Evolutionary conservation across 805 yeast genomes (phyloP), one percentile per base, ranked within the genome.

Genomic region (Pichia gijzeniarum): DNA sequence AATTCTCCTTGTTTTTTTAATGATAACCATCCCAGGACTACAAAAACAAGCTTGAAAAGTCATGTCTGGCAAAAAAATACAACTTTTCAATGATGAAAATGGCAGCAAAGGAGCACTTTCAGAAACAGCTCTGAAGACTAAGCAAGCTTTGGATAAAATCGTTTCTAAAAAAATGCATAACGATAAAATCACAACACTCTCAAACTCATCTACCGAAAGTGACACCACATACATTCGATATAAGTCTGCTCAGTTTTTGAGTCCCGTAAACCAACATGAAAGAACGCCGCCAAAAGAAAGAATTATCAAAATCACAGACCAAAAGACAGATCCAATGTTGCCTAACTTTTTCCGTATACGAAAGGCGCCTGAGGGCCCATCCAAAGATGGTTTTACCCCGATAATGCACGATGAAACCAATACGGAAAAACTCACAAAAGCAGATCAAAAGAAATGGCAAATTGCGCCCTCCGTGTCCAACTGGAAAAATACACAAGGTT

Each of bases 401-500:
- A 77, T 87, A 0, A 72, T 88, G 37, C 79, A 85, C n/a, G 69
- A 78, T 27, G 69, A 74, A n/a, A 43, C 54, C 2, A 35, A 18
- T n/a, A 71, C 79, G 5, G 77, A 77, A 19, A 68, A 73, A 55
- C 61, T 83, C 17, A 76, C 89, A 0, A 76, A 77, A 22, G 86
- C 82, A 53, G 95, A 89, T 43, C 85, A 80, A 51, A 78, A 76
- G 22, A 73, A 77, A 49, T 91, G 97, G 96, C 73, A 74, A 40
- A 88, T 93, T 27, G 98, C 98, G 0, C 81, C 95, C 0, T 87
- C 95, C 1, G 77, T 91, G 0, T 91, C 98, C 1, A 88, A 87
- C 61, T 93, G 98, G 97, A 90, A 89, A 62, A 93, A 93, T 62
- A 86, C 90, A 16, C 84, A 85, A 54, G 97, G 98, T 1, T 87